Conservation (phyloP, 768 basidiomycete genomes). For the Amanita exitialis region DNA sequence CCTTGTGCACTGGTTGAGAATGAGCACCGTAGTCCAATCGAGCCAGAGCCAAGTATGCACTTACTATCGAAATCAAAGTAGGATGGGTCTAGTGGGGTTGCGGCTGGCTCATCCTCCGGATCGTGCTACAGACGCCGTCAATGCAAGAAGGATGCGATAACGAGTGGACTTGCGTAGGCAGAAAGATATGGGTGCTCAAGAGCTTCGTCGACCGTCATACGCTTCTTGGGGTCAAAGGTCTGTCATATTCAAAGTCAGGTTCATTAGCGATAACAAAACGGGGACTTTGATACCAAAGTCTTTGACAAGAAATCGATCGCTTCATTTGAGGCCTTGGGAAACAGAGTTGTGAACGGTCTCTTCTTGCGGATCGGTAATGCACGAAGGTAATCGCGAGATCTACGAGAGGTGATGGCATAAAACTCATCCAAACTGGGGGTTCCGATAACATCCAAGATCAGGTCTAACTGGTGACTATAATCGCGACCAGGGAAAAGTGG, state of each 20-base stretch:
- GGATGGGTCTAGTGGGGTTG: slow-evolving; percentile 60
- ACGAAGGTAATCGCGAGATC: slow-evolving; percentile 80
- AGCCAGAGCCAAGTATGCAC: slow-evolving; percentile 35
- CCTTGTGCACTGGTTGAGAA: neutral
- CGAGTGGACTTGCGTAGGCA: slow-evolving; percentile 27
- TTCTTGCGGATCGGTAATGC: slow-evolving; percentile 83
- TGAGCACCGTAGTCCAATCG: neutral
- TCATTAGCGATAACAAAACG: slow-evolving; percentile 40
- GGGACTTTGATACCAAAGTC: neutral
- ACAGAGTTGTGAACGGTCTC: slow-evolving; percentile 57
- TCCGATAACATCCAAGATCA: slow-evolving; percentile 93
- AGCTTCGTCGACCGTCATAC: slow-evolving; percentile 83
- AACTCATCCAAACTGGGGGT: slow-evolving; percentile 90
- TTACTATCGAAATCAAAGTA: slow-evolving; percentile 77
- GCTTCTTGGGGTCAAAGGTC: slow-evolving; percentile 77
- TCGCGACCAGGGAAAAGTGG: slow-evolving; percentile 94
- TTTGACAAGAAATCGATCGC: slow-evolving; percentile 25
- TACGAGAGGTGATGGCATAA: slow-evolving; percentile 76
- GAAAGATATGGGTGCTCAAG: slow-evolving; percentile 84
- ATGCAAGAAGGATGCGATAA: neutral
- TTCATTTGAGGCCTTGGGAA: slow-evolving; percentile 64
- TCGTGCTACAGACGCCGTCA: slow-evolving; percentile 71
- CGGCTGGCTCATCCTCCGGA: slow-evolving; percentile 79
- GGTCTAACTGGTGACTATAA: slow-evolving; percentile 86
- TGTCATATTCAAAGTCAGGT: slow-evolving; percentile 70